phyloP scores from a whole-genome alignment of 352 stramenopile genomes.

The Pythium insidiosum region DNA sequence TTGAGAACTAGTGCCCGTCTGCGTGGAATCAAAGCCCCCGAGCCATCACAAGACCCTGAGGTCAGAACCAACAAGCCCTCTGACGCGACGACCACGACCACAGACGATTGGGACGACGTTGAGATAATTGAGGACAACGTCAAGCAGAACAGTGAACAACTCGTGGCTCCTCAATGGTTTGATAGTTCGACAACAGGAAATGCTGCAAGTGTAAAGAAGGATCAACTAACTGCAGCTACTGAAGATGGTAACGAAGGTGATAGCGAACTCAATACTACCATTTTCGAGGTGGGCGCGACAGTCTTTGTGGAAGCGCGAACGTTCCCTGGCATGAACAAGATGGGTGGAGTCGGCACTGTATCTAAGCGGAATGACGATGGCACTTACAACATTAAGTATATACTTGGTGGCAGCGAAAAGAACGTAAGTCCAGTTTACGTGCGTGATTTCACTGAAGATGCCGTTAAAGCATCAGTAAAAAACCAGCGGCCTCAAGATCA shows the following conservation, averaged over 20 bases:
- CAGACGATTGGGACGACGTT: conserved; percentile 4
- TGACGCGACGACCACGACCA: background rate
- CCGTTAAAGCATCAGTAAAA: conserved; percentile 69
- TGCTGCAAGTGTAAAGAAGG: background rate
- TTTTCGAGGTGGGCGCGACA: conserved; percentile 47
- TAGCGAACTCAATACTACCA: background rate
- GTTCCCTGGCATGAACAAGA: conserved; percentile 72
- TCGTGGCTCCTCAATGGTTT: conserved; percentile 3
- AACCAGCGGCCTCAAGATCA: conserved; percentile 26
- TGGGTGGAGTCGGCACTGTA: conserved; percentile 53
- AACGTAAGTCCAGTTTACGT: conserved; percentile 50
- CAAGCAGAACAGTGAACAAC: background rate
- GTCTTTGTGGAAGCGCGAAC: conserved; percentile 74
- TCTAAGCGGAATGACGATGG: conserved; percentile 44
- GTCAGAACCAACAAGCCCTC: background rate
- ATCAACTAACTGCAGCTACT: background rate
- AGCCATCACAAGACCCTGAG: background rate
- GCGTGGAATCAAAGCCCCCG: conserved; percentile 11
- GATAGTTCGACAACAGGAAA: background rate
- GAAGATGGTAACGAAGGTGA: conserved; percentile 1
- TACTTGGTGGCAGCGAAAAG: conserved; percentile 75
- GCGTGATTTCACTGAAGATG: conserved; percentile 54
- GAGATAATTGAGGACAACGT: background rate
- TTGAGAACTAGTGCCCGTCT: conserved; percentile 14
- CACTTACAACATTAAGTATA: conserved; percentile 80